Evolutionary conservation across 257 asterid genomes (phyloP), one percentile per base, ranked within the genome.

Genomic region (Phtheirospermum japonicum): DNA sequence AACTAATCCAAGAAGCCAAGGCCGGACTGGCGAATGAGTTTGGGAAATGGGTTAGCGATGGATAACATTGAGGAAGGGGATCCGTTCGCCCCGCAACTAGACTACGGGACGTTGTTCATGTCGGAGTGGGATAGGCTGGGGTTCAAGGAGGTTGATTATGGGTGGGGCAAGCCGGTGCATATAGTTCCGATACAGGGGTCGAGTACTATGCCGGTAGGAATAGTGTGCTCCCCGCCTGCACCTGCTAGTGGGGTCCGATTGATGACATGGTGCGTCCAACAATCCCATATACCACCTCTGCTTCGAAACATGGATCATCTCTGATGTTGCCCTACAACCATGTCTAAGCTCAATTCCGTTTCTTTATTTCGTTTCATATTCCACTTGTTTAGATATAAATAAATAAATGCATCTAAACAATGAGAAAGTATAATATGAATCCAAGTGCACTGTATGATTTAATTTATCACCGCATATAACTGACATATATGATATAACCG

Each of bases 121-220:
- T 77, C 85, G 1, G 88, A 82, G 64, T 82, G 85, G 85, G 85
- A 80, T 7, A 64, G 83, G 61, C 73, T 82, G 36, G 88, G 88
- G 20, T 82, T 77, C 36, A 72, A 72, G 50, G 71, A 77, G 68
- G 83, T 75, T 10, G 85, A 82, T 51, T 77, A 79, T 45, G 88
- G 88, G 42, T 82, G 88, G 85, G 88, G 88, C 11, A 71, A 37
- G 6, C 82, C 88, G 9, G 66, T 68, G 30, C 83, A 70, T 23
- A 73, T 82, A 2, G 71, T 77, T 57, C 82, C 82, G n/a, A 61
- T 79, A 17, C 86, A 77, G 61, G 89, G 85, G 2, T 77, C 82
- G 2, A 64, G 72, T 45, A 17, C 75, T 4, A 68, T 82, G 37
- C 86, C 89, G 6, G 85, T 75, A 3, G 82, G 72, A 4, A 77